A percentile compares a stretch with the other conserved stretches of the same genome.
Evolutionary conservation across 2,329 filamentous ascomycete species (phyloP).

Genomic region (Ascochyta clinopodiicola): DNA sequence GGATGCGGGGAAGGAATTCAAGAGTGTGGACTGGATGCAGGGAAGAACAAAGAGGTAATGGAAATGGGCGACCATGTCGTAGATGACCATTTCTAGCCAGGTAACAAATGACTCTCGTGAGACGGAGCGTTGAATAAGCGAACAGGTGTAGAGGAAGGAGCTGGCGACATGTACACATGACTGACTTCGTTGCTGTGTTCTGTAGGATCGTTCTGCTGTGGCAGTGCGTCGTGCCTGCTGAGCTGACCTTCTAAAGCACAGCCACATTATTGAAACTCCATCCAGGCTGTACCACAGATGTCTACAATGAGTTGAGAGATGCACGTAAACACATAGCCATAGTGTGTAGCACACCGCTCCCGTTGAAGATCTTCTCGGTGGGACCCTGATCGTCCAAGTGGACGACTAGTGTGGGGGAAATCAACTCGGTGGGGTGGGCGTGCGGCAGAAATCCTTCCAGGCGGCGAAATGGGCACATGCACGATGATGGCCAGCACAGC

Average conservation of each 20-base stretch:
- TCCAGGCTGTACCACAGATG: not conserved
- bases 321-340: not conserved
- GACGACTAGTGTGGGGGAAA: conserved; percentile 1
- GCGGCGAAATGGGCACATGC: conserved; percentile 13
- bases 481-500: conserved; percentile 15
- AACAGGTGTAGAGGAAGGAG: too few relatives aligned
- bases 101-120: too few relatives aligned
- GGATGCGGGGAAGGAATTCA: too few relatives aligned
- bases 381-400: conserved; percentile 3
- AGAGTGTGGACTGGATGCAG: too few relatives aligned
- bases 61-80: too few relatives aligned
- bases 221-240: conserved; percentile 9
- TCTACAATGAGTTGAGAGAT: not conserved
- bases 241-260: conserved; percentile 7
- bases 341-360: conserved; percentile 1
- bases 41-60: too few relatives aligned
- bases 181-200: too few relatives aligned
- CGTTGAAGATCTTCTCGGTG: not conserved
- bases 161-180: too few relatives aligned
- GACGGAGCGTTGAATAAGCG: too few relatives aligned
- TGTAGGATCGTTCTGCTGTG: too few relatives aligned
- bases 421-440: not conserved
- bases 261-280: conserved; percentile 3
- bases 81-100: too few relatives aligned
- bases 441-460: conserved; percentile 4